These are phyloP conservation scores for Candida hungchunana DNA, from an alignment of 805 yeast species.

Conservation along the genomic window DNA sequence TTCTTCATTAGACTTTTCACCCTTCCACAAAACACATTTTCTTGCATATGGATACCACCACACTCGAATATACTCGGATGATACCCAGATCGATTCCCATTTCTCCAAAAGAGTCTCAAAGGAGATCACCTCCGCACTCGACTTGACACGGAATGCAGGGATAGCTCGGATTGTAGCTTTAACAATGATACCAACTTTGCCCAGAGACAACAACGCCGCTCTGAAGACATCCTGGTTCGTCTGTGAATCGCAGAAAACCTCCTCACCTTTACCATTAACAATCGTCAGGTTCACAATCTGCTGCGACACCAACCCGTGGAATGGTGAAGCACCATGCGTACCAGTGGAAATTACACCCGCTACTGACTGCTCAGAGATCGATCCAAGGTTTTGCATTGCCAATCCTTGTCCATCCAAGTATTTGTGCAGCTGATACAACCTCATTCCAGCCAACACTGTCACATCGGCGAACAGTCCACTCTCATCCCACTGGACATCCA, in stretches of 20 bases:
- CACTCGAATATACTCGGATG: conserved; percentile 84
- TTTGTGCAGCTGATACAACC: conserved; percentile 71
- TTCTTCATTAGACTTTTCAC: conserved; percentile 65
- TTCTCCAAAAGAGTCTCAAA: conserved; percentile 66
- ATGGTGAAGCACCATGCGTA: conserved; percentile 93
- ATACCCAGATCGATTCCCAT: conserved; percentile 82
- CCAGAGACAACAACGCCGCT: conserved; percentile 82
- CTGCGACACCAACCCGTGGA: conserved; percentile 85
- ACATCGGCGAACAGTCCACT: conserved; percentile 79
- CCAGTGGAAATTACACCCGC: conserved; percentile 98
- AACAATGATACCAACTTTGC: conserved; percentile 87
- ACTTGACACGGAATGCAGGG: conserved; percentile 76
- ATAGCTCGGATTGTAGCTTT: conserved; percentile 81
- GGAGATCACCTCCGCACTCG: conserved; percentile 75
- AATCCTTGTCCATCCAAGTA: conserved; percentile 57
- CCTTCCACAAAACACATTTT: conserved; percentile 88
- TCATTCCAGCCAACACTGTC: conserved; percentile 90
- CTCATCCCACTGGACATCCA: conserved; percentile 41
- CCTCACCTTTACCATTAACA: conserved; percentile 71
- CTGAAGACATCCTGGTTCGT: conserved; percentile 69
- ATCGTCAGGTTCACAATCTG: conserved; percentile 78
- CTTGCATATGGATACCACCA: conserved; percentile 98
- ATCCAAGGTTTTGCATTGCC: conserved; percentile 88
- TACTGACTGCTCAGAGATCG: conserved; percentile 87
- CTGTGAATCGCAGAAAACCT: conserved; percentile 42